A percentile compares a stretch with the other conserved stretches of the same genome.
Evolutionary conservation across 106 monocot genomes (phyloP).

Genomic region (Agapanthus africanus): DNA sequence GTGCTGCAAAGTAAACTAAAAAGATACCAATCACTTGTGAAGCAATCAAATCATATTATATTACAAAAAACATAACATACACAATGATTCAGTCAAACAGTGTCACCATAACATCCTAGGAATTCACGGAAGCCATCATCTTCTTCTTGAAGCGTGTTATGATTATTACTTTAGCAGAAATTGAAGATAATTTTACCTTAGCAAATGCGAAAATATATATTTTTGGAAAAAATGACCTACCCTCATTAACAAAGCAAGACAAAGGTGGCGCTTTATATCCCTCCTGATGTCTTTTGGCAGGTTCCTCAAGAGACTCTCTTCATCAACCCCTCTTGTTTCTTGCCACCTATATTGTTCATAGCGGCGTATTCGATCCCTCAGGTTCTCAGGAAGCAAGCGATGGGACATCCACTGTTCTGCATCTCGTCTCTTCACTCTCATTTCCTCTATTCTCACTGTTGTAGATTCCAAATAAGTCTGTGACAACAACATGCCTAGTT

Average conservation of each 20-base stretch:
- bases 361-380: conserved; percentile 73
- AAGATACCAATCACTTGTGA: too few relatives aligned
- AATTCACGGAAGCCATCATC: background rate
- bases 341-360: conserved; percentile 96
- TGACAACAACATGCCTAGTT: conserved; percentile 1
- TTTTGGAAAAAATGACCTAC: conserved; percentile 32
- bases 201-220: background rate
- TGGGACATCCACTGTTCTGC: conserved; percentile 97
- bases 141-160: background rate
- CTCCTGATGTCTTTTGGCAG: conserved; percentile 93
- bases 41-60: background rate
- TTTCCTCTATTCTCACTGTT: conserved; percentile 88
- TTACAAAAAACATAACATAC: background rate
- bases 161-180: background rate
- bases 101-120: background rate
- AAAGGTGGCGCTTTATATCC: conserved; percentile 96
- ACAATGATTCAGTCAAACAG: background rate
- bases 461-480: conserved; percentile 94
- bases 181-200: too few relatives aligned
- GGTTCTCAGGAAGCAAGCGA: conserved; percentile 72
- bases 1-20: too few relatives aligned
- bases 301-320: conserved; percentile 61
- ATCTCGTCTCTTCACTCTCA: conserved; percentile 91
- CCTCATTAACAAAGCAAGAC: conserved; percentile 70
- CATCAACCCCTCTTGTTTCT: conserved; percentile 92